Conservation (phyloP, 2,329 filamentous ascomycete species). For the Dactylonectria estremocensis region DNA sequence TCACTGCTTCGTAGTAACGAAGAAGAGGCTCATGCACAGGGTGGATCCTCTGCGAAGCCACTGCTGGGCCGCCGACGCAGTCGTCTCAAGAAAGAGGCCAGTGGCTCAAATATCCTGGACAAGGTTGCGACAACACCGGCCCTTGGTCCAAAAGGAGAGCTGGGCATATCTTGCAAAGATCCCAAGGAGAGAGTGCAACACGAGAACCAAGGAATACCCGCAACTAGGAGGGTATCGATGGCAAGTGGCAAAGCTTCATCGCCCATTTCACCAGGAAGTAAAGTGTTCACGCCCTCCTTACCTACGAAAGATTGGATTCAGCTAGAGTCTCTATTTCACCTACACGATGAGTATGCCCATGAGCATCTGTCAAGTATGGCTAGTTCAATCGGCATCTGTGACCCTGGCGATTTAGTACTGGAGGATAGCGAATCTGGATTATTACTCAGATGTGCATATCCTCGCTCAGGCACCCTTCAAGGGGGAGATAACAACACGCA, state of each 20-base stretch:
- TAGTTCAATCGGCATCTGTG: background rate
- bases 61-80: constrained; percentile 37
- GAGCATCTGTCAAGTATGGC: background rate
- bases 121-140: constrained; percentile 40
- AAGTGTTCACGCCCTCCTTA: background rate
- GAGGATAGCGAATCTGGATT: constrained; percentile 6
- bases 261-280: background rate
- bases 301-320: constrained; percentile 1
- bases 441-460: background rate
- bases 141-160: constrained; percentile 27
- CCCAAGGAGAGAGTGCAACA: constrained; percentile 9
- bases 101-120: constrained; percentile 35
- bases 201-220: constrained; percentile 23
- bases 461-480: constrained; percentile 22
- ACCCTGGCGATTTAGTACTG: background rate
- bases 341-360: background rate
- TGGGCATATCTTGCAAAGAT: background rate
- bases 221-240: background rate
- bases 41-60: constrained; percentile 23
- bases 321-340: background rate
- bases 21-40: constrained; percentile 8
- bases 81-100: constrained; percentile 44
- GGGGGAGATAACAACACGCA: constrained; percentile 39
- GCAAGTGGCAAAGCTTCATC: background rate
- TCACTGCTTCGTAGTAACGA: constrained; percentile 37